Conservation (phyloP, 2,329 filamentous ascomycete species). For the Neofusicoccum sp. region DNA sequence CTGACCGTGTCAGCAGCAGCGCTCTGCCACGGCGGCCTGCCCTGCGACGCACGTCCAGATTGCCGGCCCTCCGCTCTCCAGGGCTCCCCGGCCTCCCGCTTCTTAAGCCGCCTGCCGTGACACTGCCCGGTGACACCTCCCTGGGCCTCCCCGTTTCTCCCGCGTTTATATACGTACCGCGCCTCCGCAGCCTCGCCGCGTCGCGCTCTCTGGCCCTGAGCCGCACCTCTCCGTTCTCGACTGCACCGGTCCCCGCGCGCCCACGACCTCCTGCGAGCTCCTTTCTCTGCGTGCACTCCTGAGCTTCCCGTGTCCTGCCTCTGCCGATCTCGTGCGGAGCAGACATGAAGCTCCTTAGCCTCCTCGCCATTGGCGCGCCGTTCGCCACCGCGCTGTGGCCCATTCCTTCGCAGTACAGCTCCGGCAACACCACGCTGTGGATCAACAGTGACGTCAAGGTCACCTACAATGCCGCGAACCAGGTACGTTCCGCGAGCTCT, state of each 20-base stretch:
- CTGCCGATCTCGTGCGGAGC: background rate
- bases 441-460: slow-evolving; percentile 42
- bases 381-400: slow-evolving; percentile 48
- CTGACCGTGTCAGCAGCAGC: slow-evolving; percentile 9
- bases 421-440: slow-evolving; percentile 45
- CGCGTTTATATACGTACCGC: slow-evolving; percentile 7
- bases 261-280: background rate
- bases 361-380: slow-evolving; percentile 27
- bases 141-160: background rate
- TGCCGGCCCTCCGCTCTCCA: slow-evolving; percentile 11
- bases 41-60: background rate
- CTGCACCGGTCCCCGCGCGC: background rate
- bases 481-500: slow-evolving; percentile 28
- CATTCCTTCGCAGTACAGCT: slow-evolving; percentile 39
- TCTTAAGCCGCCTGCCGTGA: slow-evolving; percentile 10
- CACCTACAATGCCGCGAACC: slow-evolving; percentile 38
- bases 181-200: background rate
- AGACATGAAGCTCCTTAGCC: slow-evolving; percentile 31
- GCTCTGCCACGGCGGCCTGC: background rate
- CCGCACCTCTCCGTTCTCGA: background rate
- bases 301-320: background rate
- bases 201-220: background rate
- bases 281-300: background rate
- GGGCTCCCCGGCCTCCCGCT: slow-evolving; percentile 6
- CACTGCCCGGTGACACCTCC: slow-evolving; percentile 5